Evolutionary conservation across 148 eudicot genomes (phyloP).

Genomic region (Gaultheria prostrata): DNA sequence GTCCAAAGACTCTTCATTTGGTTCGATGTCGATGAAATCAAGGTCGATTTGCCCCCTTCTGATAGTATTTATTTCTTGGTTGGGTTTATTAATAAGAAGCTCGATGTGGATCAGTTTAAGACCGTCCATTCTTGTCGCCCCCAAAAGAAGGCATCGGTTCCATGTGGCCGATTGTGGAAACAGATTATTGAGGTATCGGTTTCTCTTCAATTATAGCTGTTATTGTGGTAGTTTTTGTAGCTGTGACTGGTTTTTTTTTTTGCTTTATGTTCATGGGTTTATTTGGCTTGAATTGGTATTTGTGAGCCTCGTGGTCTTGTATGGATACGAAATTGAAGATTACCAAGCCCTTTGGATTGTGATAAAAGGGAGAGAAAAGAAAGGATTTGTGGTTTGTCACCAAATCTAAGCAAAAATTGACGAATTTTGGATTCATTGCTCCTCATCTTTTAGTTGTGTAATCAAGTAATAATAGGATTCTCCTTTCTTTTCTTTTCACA

Average conservation of each 20-base stretch:
- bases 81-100: conserved; percentile 73
- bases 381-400: background rate
- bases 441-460: background rate
- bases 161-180: conserved; percentile 18
- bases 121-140: conserved; percentile 53
- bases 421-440: background rate
- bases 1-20: conserved; percentile 51
- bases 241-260: background rate
- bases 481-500: background rate
- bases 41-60: conserved; percentile 78
- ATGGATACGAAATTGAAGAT: background rate
- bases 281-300: background rate
- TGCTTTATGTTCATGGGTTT: background rate
- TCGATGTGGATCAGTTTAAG: conserved; percentile 62
- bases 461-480: background rate
- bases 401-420: background rate
- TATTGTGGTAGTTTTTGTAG: background rate
- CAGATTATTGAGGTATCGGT: conserved; percentile 22
- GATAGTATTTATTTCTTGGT: conserved; percentile 69
- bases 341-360: background rate
- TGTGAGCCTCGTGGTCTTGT: background rate
- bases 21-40: conserved; percentile 70
- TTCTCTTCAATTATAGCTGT: background rate
- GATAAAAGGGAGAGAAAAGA: background rate
- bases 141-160: conserved; percentile 2